Evolutionary conservation across 73 alveolate genomes (phyloP).

Genomic region (Tetrahymena elliotti): DNA sequence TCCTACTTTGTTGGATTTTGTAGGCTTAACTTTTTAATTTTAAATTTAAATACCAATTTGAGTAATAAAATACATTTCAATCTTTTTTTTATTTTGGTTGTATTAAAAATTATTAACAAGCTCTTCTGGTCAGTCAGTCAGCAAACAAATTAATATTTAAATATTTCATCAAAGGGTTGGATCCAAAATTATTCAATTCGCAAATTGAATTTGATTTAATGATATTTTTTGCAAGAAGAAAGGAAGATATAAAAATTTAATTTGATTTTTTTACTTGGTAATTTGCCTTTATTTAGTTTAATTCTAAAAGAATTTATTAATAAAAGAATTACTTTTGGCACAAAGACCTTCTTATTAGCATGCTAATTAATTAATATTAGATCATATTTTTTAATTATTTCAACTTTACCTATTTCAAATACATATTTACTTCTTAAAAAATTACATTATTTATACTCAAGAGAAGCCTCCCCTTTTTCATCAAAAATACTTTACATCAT

Average conservation of each 20-base stretch:
- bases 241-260: no score
- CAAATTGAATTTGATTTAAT: background rate
- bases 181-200: background rate
- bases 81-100: no score
- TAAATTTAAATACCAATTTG: background rate
- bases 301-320: background rate
- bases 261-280: background rate
- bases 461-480: background rate
- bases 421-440: background rate
- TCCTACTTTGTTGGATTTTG: background rate
- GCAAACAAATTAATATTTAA: no score
- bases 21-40: background rate
- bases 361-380: no score
- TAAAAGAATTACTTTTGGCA: background rate
- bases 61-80: background rate
- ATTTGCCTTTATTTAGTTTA: background rate
- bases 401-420: background rate
- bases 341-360: background rate
- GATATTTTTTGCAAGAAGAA: background rate
- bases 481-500: background rate
- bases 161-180: background rate
- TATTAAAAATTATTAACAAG: no score
- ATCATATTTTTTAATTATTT: background rate
- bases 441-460: background rate
- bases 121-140: background rate